Evolutionary conservation across 805 yeast genomes (phyloP).

Genomic region (Metschnikowia gruessii): DNA sequence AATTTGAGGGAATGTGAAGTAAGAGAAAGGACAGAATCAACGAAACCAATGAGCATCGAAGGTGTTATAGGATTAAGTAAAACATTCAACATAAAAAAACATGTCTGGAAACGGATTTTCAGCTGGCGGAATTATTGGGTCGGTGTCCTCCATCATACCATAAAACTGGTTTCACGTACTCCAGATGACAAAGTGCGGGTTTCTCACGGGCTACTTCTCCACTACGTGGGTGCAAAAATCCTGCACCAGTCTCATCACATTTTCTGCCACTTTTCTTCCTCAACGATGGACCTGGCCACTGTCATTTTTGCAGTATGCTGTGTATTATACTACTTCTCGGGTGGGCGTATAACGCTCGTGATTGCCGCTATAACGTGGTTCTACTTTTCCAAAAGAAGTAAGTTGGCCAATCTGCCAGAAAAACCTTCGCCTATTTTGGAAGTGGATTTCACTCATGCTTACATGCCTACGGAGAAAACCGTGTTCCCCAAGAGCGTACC

Average conservation of each 20-base stretch:
- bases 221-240: conserved; percentile 20
- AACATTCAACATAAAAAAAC: not conserved
- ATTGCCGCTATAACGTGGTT: conserved; percentile 21
- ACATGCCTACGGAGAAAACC: conserved; percentile 25
- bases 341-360: conserved; percentile 43
- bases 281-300: conserved; percentile 15
- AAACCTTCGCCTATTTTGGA: conserved; percentile 37
- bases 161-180: conserved; percentile 2
- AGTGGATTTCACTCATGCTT: conserved; percentile 41
- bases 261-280: conserved; percentile 17
- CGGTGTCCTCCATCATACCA: conserved; percentile 4
- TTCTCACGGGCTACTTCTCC: conserved; percentile 1
- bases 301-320: conserved; percentile 24
- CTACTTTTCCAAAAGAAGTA: conserved; percentile 1
- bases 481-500: conserved; percentile 13
- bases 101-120: not conserved
- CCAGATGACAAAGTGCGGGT: not conserved
- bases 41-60: not conserved
- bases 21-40: not conserved
- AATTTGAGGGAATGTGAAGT: not conserved
- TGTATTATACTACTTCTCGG: conserved; percentile 34
- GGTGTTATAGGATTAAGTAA: not conserved
- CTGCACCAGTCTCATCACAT: conserved; percentile 21
- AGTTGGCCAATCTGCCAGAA: conserved; percentile 3
- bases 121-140: not conserved